Evolutionary conservation across 495 filamentous ascomycete species (phyloP).

Genomic region (Penicillium maclennaniae): DNA sequence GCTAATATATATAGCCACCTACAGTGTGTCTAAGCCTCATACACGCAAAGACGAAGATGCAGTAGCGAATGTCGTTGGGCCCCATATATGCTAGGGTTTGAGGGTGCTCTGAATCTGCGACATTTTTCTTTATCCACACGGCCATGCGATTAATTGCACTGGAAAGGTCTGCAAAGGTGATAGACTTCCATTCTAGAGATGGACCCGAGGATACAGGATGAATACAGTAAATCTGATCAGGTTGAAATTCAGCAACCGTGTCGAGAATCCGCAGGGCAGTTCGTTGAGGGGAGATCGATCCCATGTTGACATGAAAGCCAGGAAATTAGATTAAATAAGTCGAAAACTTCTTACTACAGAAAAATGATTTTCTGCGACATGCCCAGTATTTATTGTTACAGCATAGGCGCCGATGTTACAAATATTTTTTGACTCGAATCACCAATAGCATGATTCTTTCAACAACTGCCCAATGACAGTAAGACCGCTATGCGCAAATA

Average conservation of each 20-base stretch:
- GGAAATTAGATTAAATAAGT: background rate
- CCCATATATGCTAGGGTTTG: constrained; percentile 33
- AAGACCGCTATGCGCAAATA: too few relatives aligned
- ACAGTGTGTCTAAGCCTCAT: constrained; percentile 22
- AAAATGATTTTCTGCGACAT: too few relatives aligned
- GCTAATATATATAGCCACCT: background rate
- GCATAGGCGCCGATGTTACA: too few relatives aligned
- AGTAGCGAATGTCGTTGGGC: constrained; percentile 25
- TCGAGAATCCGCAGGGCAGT: constrained; percentile 34
- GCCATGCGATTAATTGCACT: constrained; percentile 50
- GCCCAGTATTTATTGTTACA: too few relatives aligned
- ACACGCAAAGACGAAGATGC: constrained; percentile 24
- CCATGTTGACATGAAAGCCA: background rate
- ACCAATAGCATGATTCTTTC: too few relatives aligned
- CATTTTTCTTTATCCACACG: constrained; percentile 40
- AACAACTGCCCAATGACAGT: too few relatives aligned
- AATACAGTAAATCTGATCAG: constrained; percentile 38
- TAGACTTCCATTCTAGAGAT: constrained; percentile 47
- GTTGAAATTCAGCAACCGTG: constrained; percentile 34
- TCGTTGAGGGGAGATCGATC: background rate
- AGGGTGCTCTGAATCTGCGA: constrained; percentile 21
- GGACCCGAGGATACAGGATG: constrained; percentile 40
- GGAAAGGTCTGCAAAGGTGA: constrained; percentile 48
- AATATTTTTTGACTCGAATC: too few relatives aligned
- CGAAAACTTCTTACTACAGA: too few relatives aligned